A percentile compares a stretch with the other conserved stretches of the same genome.
Evolutionary conservation across 164 flowering plant species (phyloP).

Genomic region (Stephania yunnanensis): DNA sequence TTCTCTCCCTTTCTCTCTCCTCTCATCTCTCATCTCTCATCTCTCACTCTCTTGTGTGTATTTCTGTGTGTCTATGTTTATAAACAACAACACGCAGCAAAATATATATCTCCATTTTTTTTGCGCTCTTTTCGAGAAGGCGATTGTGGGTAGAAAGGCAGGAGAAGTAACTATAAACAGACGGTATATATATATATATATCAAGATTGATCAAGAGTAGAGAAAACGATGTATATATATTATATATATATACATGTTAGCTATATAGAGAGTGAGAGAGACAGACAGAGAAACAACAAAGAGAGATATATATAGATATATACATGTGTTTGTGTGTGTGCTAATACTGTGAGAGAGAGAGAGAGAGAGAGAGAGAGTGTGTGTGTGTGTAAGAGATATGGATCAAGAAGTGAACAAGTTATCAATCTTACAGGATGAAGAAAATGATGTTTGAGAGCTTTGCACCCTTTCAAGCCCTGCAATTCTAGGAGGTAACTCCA

Average conservation of each 20-base stretch:
- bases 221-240: slow-evolving; percentile 22
- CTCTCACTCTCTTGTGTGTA: slow-evolving; percentile 16
- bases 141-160: slow-evolving; percentile 34
- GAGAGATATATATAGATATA: slow-evolving; percentile 8
- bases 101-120: slow-evolving; percentile 6
- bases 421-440: slow-evolving; percentile 41
- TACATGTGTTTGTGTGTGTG: no score
- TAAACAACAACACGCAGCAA: slow-evolving; percentile 13
- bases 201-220: slow-evolving; percentile 7
- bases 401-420: slow-evolving; percentile 34
- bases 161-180: slow-evolving; percentile 13
- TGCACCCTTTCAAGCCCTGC: slow-evolving; percentile 43
- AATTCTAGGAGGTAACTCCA: slow-evolving; percentile 28
- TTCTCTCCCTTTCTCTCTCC: slow-evolving; percentile 20
- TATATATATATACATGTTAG: no score
- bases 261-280: slow-evolving; percentile 5
- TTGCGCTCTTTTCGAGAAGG: slow-evolving; percentile 37
- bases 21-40: slow-evolving; percentile 20
- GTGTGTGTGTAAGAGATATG: slow-evolving; percentile 19
- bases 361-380: slow-evolving; percentile 27
- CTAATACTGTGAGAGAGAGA: slow-evolving; percentile 9
- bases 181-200: no score
- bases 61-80: slow-evolving; percentile 6
- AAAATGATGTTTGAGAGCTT: slow-evolving; percentile 75
- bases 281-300: slow-evolving; percentile 19